A percentile compares a stretch with the other conserved stretches of the same genome.
Conservation (phyloP, 768 basidiomycete genomes). For the Panaeolus papilionaceus region DNA sequence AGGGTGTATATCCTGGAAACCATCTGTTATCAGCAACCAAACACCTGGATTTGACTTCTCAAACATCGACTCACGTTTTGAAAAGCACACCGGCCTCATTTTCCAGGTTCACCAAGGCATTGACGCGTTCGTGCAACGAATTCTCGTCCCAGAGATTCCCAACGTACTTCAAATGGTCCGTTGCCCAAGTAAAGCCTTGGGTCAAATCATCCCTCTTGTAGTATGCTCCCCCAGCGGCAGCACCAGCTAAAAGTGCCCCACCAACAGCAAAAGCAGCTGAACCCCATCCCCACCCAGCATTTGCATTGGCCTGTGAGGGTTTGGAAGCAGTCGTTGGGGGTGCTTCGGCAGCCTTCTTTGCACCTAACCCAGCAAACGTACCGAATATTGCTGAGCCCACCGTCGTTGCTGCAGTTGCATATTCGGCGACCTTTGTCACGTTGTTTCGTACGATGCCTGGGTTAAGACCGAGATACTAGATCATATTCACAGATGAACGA, state of each 20-base stretch:
- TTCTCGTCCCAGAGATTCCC: conserved; percentile 85
- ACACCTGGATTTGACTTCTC: conserved; percentile 4
- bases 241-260: conserved; percentile 78
- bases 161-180: conserved; percentile 91
- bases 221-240: conserved; percentile 85
- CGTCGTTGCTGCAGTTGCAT: conserved; percentile 68
- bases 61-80: conserved; percentile 60
- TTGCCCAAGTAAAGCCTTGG: conserved; percentile 74
- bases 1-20: conserved; percentile 75
- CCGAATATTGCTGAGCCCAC: conserved; percentile 68
- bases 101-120: conserved; percentile 65
- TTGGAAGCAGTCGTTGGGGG: conserved; percentile 33
- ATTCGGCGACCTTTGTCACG: conserved; percentile 75
- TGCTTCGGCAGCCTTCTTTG: conserved; percentile 43
- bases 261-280: conserved; percentile 65
- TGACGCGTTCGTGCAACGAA: conserved; percentile 63
- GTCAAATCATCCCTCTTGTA: conserved; percentile 80
- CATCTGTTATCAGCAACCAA: conserved; percentile 3
- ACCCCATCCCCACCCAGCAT: conserved; percentile 32
- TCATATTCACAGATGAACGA: conserved; percentile 5
- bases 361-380: conserved; percentile 56
- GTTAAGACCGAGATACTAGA: conserved; percentile 86
- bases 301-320: conserved; percentile 21
- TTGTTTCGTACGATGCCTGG: conserved; percentile 86
- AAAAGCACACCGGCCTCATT: conserved; percentile 70